phyloP scores from a whole-genome alignment of 2,329 filamentous ascomycete species.

The Penicillium psychrosexuale region DNA sequence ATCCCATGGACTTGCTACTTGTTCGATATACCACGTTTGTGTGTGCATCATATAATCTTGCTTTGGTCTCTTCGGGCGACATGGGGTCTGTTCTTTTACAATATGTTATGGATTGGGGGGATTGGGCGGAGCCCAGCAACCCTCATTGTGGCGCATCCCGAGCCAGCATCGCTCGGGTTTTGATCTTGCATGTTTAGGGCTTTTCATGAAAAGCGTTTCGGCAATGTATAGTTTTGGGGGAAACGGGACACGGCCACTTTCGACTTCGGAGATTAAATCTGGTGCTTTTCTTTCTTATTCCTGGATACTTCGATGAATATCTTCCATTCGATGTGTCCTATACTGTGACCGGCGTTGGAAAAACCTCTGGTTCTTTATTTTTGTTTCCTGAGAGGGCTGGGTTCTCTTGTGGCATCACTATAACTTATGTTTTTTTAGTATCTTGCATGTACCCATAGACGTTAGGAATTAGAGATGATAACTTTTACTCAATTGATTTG shows the following conservation, averaged over 20 bases:
- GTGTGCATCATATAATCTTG: slow-evolving; percentile 11
- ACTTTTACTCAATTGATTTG: not conserved
- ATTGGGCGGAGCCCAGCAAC: slow-evolving; percentile 13
- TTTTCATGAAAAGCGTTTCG: slow-evolving; percentile 19
- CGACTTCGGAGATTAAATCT: slow-evolving; percentile 13
- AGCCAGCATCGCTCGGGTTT: slow-evolving; percentile 6
- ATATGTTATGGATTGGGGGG: slow-evolving; percentile 3
- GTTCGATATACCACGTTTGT: slow-evolving; percentile 13
- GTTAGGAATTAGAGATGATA: slow-evolving; percentile 25
- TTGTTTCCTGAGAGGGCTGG: slow-evolving; percentile 17
- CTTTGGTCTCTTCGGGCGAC: slow-evolving; percentile 12
- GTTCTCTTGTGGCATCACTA: slow-evolving; percentile 24
- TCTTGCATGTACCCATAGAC: slow-evolving; percentile 30
- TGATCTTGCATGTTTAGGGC: slow-evolving; percentile 19
- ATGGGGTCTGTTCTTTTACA: slow-evolving; percentile 12
- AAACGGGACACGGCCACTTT: slow-evolving; percentile 4
- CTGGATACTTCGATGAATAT: slow-evolving; percentile 8
- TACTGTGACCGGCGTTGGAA: slow-evolving; percentile 21
- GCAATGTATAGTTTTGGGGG: slow-evolving; percentile 25
- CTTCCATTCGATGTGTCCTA: slow-evolving; percentile 14
- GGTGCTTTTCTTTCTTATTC: slow-evolving; percentile 3
- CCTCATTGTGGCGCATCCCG: slow-evolving; percentile 9
- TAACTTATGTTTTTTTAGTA: slow-evolving; percentile 12
- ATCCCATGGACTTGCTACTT: slow-evolving; percentile 7
- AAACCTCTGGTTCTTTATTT: slow-evolving; percentile 7